These are phyloP conservation scores for Pseudocercospora ulei DNA, from an alignment of 2,329 filamentous ascomycete genomes.

Conservation along the genomic window DNA sequence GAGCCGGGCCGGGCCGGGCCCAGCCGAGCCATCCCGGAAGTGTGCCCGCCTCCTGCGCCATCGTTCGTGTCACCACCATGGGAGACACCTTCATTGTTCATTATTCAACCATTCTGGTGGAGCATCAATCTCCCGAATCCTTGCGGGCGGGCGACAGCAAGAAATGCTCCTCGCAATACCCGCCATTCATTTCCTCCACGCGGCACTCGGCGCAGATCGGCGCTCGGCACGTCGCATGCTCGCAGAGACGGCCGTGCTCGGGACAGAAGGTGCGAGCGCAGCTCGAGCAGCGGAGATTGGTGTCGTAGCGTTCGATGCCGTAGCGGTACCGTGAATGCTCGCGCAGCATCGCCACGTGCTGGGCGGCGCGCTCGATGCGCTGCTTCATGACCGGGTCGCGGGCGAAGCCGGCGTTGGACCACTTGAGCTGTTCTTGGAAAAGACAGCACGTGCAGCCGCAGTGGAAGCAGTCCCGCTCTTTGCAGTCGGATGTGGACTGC, in stretches of 20 bases:
- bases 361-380: conserved; percentile 7
- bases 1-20: no score
- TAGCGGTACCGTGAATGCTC: conserved; percentile 1
- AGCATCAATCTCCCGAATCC: background rate
- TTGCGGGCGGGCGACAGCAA: background rate
- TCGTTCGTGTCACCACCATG: no score
- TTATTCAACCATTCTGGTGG: background rate
- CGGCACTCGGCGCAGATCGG: conserved; percentile 10
- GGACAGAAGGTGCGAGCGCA: conserved; percentile 12
- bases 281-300: conserved; percentile 12
- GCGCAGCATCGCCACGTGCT: conserved; percentile 4
- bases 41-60: no score
- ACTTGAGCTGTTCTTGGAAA: conserved; percentile 9
- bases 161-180: conserved; percentile 7
- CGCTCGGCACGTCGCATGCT: conserved; percentile 10
- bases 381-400: conserved; percentile 3
- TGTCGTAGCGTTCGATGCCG: conserved; percentile 14
- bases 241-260: conserved; percentile 14
- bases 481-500: conserved; percentile 9
- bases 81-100: no score
- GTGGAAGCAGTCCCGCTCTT: conserved; percentile 11
- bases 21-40: no score
- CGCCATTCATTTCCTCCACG: conserved; percentile 3
- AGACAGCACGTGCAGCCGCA: conserved; percentile 14
- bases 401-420: conserved; percentile 2